Evolutionary conservation across 2,329 filamentous ascomycete species (phyloP), one percentile per base, ranked within the genome.

Genomic region (Venturia aucupariae): DNA sequence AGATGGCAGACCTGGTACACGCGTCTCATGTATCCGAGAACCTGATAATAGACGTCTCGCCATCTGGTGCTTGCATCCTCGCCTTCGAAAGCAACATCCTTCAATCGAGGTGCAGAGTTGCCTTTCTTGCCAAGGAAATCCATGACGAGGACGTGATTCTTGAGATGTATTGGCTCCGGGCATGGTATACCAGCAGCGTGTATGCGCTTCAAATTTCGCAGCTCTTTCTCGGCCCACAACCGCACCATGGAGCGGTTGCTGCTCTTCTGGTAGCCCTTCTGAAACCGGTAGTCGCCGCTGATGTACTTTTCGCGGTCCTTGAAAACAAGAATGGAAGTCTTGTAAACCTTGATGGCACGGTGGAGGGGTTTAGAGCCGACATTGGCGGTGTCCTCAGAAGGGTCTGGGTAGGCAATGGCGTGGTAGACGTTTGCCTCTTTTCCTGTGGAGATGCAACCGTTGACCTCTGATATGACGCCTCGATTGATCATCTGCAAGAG

Each of bases 351-450:
- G 81, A 97, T 92, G 15, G 94, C 94, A 60, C 91, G 86, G 71
- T 96, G 90, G 0, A 86, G 77, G 0, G 84, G 78, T 24, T 67
- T 60, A 15, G 46, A 30, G 24, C 30, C 17, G n/a, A 81, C 77
- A 15, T 68, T 68, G 2, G 73, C 70, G 22, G 77, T 75, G 46
- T 80, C 80, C 8, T 82, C 77, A 11, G 83, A 82, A 2, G 82
- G 79, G 2, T 82, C 79, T 0, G 80, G 78, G 61, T 85, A 79
- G 3, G 86, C 83, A 13, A 96, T 82, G 22, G 93, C 92, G 68
- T 95, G 91, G 77, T 99, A 99, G 32, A 99, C 94, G 74, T 99
- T 99, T 66, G 94, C 94, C 76, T 99, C 94, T 75, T 99, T 99
- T 64, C 94, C 94, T 0, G 94, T 99, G 67, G 91, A 96, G 70